Evolutionary conservation across 345 rosid genomes (phyloP).

Genomic region (Eucalyptus sideroxylon): DNA sequence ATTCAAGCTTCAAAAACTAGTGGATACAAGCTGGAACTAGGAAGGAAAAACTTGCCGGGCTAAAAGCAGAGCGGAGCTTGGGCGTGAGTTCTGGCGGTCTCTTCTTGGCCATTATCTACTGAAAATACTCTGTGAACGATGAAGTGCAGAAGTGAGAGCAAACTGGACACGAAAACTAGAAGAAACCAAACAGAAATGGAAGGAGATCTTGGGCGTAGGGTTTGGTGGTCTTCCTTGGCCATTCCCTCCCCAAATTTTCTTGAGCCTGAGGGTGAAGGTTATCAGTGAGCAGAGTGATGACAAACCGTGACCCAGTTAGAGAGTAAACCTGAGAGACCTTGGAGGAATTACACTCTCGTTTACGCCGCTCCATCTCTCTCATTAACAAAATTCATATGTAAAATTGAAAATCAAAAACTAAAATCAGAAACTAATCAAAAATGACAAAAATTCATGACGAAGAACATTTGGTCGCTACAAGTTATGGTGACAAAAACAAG

Average conservation of each 20-base stretch:
- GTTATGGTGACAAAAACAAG: background rate
- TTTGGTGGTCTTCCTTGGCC: background rate
- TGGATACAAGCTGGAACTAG: background rate
- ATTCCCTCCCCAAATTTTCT: rapidly evolving
- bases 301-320: background rate
- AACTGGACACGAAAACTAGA: background rate
- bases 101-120: rapidly evolving
- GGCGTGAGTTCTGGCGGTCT: background rate
- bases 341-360: background rate
- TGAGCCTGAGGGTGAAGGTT: background rate
- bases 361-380: background rate
- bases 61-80: background rate
- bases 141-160: background rate
- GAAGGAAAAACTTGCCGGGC: background rate
- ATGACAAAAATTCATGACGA: background rate
- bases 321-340: background rate
- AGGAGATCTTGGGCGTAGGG: background rate
- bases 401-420: background rate
- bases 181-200: background rate
- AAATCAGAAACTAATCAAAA: background rate
- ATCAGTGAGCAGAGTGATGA: rapidly evolving
- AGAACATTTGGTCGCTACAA: background rate
- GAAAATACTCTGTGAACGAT: background rate
- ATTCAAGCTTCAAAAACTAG: background rate
- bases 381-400: background rate